A percentile compares a stretch with the other conserved stretches of the same genome.
Evolutionary conservation across 257 asterid genomes (phyloP).

Genomic region (Eustoma russellianum): DNA sequence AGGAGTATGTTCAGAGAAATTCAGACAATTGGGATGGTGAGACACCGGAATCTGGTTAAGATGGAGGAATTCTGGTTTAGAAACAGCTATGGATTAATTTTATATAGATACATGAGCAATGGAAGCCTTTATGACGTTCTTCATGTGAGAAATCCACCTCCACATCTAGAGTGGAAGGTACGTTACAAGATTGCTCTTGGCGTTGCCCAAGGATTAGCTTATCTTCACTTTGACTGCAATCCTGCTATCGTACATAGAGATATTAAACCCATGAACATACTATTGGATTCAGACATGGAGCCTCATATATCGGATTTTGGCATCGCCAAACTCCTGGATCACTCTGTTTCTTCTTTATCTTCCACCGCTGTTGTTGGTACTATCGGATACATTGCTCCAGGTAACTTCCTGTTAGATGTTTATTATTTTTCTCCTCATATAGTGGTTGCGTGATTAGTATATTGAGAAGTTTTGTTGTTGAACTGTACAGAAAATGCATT

Average conservation of each 20-base stretch:
- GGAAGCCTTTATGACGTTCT: conserved; percentile 78
- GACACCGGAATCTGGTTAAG: conserved; percentile 65
- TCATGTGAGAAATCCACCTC: conserved; percentile 32
- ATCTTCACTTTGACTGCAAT: conserved; percentile 78
- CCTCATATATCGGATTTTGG: conserved; percentile 85
- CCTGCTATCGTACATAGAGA: conserved; percentile 72
- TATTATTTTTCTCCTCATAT: too few relatives aligned
- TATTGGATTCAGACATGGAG: conserved; percentile 65
- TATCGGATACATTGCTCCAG: conserved; percentile 83
- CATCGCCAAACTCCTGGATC: conserved; percentile 71
- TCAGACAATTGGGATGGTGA: conserved; percentile 67
- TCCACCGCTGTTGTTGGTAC: conserved; percentile 50
- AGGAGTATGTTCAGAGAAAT: conserved; percentile 59
- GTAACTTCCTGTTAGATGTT: conserved; percentile 17
- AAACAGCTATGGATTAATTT: conserved; percentile 55
- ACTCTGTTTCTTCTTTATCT: conserved; percentile 25
- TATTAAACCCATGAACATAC: conserved; percentile 69
- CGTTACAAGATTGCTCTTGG: conserved; percentile 69
- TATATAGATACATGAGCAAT: conserved; percentile 56
- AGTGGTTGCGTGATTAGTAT: not conserved
- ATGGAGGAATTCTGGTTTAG: conserved; percentile 76
- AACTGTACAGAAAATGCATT: conserved; percentile 49
- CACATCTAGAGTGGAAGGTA: conserved; percentile 38
- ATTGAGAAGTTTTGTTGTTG: not conserved
- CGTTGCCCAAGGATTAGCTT: conserved; percentile 61